Evolutionary conservation across 352 stramenopile species (phyloP).

Genomic region (Phytopythium mirpurense): DNA sequence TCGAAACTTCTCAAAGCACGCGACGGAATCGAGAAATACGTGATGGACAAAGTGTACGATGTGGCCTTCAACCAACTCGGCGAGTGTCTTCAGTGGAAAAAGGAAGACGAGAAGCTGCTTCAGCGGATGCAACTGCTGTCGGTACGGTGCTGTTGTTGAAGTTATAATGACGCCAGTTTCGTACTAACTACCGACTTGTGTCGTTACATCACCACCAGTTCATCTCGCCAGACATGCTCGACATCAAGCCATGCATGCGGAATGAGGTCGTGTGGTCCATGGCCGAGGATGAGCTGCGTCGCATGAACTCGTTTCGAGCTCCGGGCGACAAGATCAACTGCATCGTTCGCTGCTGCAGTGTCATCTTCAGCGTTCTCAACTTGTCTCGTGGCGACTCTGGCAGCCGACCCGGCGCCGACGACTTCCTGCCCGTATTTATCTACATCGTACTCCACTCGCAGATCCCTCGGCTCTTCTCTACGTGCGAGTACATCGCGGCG

Average conservation of each 20-base stretch:
- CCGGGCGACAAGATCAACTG: constrained; percentile 90
- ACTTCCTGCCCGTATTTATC: constrained; percentile 92
- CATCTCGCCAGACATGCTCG: constrained; percentile 84
- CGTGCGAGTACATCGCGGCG: constrained; percentile 89
- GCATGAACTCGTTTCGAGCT: constrained; percentile 84
- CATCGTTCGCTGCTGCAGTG: constrained; percentile 82
- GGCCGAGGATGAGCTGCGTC: constrained; percentile 83
- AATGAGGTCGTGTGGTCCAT: constrained; percentile 89
- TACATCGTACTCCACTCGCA: constrained; percentile 90
- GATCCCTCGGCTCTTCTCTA: constrained; percentile 83
- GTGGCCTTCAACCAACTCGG: constrained; percentile 72
- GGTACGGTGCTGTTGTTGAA: constrained; percentile 23
- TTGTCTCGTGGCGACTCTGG: constrained; percentile 62
- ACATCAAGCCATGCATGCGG: constrained; percentile 87
- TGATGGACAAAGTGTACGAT: constrained; percentile 87
- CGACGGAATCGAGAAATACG: constrained; percentile 89
- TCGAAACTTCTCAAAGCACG: constrained; percentile 53
- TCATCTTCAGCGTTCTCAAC: constrained; percentile 89
- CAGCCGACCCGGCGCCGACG: constrained; percentile 74
- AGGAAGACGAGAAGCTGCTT: constrained; percentile 71
- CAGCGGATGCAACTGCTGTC: constrained; percentile 79
- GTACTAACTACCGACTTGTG: neutral
- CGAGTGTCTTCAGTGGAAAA: constrained; percentile 54
- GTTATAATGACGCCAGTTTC: constrained; percentile 3
- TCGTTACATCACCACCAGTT: constrained; percentile 23